Base-by-base conservation (phyloP, 1,139 yeast species). In the Debaryomyces sp. region DNA sequence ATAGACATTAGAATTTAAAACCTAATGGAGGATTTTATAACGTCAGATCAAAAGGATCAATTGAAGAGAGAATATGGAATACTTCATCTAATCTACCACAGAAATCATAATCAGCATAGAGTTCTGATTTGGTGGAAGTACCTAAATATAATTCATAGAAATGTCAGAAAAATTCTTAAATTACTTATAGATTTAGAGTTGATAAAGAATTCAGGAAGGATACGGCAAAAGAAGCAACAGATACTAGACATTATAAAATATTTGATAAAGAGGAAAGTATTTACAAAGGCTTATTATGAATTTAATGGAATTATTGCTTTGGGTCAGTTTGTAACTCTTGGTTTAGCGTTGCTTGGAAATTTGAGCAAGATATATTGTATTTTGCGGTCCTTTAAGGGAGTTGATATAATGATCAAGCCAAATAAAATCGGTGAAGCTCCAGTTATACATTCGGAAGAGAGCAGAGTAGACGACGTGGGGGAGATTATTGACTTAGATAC, bases 71-170 rank as follows among this genome's bases (percentile, higher is more conserved):
- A 90, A 64, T 80, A 70, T 45, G 76, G 78, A 30, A 61, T 88
- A 3, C 61, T 88, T 7, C 86, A 82, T 55, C 64, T 89, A 41
- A 56, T 89, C 4, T 83, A 86, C 60, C 89, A 86, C 56, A 70
- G 96, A 52, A 87, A 85, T 62, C 75, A 76, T 52, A 89, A 89
- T 62, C 97, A 90, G 64, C 96, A 89, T 58, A 71, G 84, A n/a
- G 78, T 77, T 13, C 80, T 88, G 37, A 63, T 62, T 21, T 90
- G 97, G 97, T 90, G 96, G 92, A 78, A 71, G 49, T 77, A 81
- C 51, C 70, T 90, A 44, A 76, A 83, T 51, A 77, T 85, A n/a
- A 61, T 88, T 22, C 85, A 86, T 54, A 74, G 96, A 32, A 71
- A 78, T 41, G 55, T 82, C 15, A 68, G 84, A 6, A 71, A 73